These are phyloP conservation scores for Trichosanthes truncata DNA, from an alignment of 306 rosid species.

Conservation along the genomic window DNA sequence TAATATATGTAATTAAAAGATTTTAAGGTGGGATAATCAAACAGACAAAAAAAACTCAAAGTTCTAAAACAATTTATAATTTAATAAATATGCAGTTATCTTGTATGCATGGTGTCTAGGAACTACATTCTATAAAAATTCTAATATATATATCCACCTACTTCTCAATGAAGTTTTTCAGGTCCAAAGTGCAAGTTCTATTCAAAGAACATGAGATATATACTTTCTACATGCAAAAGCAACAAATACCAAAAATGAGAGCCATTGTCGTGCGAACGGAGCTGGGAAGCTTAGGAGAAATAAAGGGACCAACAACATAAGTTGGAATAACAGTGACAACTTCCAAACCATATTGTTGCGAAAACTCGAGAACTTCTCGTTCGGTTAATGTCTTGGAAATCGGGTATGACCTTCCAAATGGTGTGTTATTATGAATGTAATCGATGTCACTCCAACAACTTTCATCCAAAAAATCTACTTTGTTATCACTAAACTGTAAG, in stretches of 20 bases:
- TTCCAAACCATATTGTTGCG: conserved; percentile 37
- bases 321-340: conserved; percentile 45
- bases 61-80: too few species aligned
- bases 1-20: too few species aligned
- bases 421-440: neutral
- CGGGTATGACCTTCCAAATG: conserved; percentile 7
- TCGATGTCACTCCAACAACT: conserved; percentile 38
- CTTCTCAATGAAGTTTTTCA: neutral
- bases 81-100: neutral
- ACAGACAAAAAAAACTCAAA: too few species aligned
- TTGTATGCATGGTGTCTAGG: neutral
- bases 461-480: conserved; percentile 26
- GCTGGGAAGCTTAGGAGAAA: conserved; percentile 37
- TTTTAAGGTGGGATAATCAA: too few species aligned
- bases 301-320: conserved; percentile 46
- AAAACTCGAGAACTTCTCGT: conserved; percentile 44
- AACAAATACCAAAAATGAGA: conserved; percentile 26
- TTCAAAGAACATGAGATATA: neutral
- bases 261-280: conserved; percentile 15
- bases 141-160: too few species aligned
- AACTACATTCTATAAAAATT: neutral
- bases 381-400: conserved; percentile 53
- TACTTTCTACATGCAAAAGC: neutral
- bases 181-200: neutral
- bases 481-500: neutral